Evolutionary conservation across 441 rosid species (phyloP), one percentile per base, ranked within the genome.

Genomic region (Populus tomentosa): DNA sequence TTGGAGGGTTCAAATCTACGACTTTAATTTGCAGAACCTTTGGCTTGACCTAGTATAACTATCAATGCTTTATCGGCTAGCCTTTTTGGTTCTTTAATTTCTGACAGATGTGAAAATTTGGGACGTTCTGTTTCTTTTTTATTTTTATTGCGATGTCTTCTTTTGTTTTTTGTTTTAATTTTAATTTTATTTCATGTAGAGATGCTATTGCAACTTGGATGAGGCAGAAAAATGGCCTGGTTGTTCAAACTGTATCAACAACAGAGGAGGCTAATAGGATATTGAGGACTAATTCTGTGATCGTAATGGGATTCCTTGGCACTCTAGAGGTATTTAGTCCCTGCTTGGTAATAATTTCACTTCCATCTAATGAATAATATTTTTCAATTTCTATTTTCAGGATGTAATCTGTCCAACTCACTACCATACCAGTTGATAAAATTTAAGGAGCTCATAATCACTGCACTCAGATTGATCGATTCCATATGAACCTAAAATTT

Each of bases 161-260:
- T 24, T 16, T 13, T 26, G 26, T 38, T 21, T 40, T 21, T 7
- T 21, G 26, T 16, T 40, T 70, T 23, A 11, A 42, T 8, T 24
- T 10, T 5, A 1, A 9, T 24, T 40, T 13, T 70, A 20, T 56
- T 33, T 70, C 64, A 9, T 79, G 68, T 46, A 87, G 89, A 79
- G 85, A 87, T 75, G 77, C 76, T 38, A 79, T 85, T 30, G 76
- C 81, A 13, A 75, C 76, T 79, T 87, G 87, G 87, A 81, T 87
- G 76, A 71, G 79, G 71, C 79, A 75, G 81, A 74, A 70, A 70
- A 70, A 46, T 13, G 65, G 36, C 20, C 32, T 4, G 18, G 10
- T 1, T 33, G 78, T 64, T 70, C 75, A 75, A 46, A 79, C 28
- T 53, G 21, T 79, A 69, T 40, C 81, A 69, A 3, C 46, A 7